These are phyloP conservation scores for Ramaria rubella DNA, from an alignment of 768 basidiomycete genomes.

Conservation along the genomic window DNA sequence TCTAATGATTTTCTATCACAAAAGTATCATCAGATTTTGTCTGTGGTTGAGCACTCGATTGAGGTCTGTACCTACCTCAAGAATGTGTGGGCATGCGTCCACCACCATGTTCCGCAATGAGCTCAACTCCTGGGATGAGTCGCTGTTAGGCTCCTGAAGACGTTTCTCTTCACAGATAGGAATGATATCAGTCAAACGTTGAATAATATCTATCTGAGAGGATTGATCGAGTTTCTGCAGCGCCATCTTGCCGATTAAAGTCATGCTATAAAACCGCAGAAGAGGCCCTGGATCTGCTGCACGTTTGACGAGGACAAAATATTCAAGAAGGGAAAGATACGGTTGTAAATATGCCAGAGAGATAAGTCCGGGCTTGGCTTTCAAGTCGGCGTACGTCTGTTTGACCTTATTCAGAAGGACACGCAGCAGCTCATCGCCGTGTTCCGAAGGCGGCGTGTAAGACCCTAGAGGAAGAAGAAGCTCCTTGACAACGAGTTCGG, in stretches of 20 bases:
- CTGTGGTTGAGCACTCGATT: not conserved
- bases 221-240: conserved; percentile 39
- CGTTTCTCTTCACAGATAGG: conserved; percentile 30
- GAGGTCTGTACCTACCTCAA: conserved; percentile 37
- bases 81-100: conserved; percentile 41
- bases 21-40: not conserved
- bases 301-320: conserved; percentile 35
- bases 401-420: conserved; percentile 33
- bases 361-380: not conserved
- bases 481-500: conserved; percentile 38
- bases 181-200: conserved; percentile 39
- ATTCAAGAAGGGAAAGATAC: conserved; percentile 42
- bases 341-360: conserved; percentile 34
- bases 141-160: conserved; percentile 20
- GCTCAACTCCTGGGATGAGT: conserved; percentile 25
- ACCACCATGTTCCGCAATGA: conserved; percentile 40
- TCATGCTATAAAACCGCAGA: conserved; percentile 43
- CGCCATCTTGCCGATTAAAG: conserved; percentile 38
- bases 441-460: conserved; percentile 27
- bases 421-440: conserved; percentile 36
- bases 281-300: conserved; percentile 40
- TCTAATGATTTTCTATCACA: conserved; percentile 15
- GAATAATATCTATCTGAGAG: conserved; percentile 41
- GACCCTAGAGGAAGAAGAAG: conserved; percentile 46
- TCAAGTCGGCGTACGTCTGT: conserved; percentile 23